Evolutionary conservation across 805 yeast species (phyloP), one percentile per base, ranked within the genome.

Genomic region (Blastobotrys parvus): DNA sequence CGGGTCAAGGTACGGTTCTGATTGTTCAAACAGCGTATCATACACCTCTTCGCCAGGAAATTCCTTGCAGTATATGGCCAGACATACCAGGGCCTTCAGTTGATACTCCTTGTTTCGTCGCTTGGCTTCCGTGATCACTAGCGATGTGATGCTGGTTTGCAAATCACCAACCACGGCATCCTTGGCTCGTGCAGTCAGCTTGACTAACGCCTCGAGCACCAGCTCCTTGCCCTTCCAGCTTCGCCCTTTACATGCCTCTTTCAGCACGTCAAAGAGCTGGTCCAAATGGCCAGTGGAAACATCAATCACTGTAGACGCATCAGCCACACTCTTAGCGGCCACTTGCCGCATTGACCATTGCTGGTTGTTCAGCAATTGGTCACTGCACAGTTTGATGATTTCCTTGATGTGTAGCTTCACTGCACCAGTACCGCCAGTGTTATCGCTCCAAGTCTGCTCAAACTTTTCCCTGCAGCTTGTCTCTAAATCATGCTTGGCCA

Each of bases 151-250:
- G 19, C 52, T 58, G 1, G 58, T 60, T 25, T 65, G 56, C 4
- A 75, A 36, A 0, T 56, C 67, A 1, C 51, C 54, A 43, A 0
- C 43, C 39, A 39, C 34, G 5, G 29, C 17, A 11, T 79, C 50
- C 35, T 57, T 65, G 6, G 77, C 69, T 46, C 75, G 76, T 15
- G 66, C 54, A 0, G 80, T 56, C 25, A 83, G 67, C 1, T 75
- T 62, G 0, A 84, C 82, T 42, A 89, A 63, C 0, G 95, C 84
- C 30, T 76, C 77, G 16, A 87, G 65, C 1, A 92, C 72, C 22
- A 69, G 61, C 52, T 88, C 96, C 55, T 90, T 90, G 4, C 97
- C 97, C 13, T 71, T 70, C 92, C 95, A 90, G 7, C 90, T 74
- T 46, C 94, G 75, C 1, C 96, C 96, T 43, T 71, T 68, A 43